phyloP scores from a whole-genome alignment of 106 monocot genomes.

The Xerophyta viscosa region DNA sequence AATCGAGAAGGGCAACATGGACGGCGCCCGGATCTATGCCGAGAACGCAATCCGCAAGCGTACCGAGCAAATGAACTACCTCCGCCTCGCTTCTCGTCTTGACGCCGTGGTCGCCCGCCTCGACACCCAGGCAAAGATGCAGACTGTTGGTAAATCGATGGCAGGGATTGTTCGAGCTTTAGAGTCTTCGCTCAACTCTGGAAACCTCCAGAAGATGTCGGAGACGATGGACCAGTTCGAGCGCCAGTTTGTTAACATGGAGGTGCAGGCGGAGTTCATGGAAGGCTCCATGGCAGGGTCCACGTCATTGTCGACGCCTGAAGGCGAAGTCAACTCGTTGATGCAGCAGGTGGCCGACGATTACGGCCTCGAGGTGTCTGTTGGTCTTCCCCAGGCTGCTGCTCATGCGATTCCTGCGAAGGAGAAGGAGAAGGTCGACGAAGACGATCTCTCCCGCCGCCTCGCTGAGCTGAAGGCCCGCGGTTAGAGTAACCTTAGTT shows the following conservation, averaged over 20 bases:
- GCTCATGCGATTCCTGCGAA: conserved; percentile 3
- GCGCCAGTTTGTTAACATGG: conserved; percentile 13
- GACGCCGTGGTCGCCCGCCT: conserved; percentile 7
- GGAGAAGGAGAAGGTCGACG: conserved; percentile 11
- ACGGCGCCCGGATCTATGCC: conserved; percentile 6
- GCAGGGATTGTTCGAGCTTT: background rate
- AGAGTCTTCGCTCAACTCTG: conserved; percentile 1
- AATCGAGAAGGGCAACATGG: conserved; percentile 7
- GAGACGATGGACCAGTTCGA: conserved; percentile 14
- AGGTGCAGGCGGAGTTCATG: conserved; percentile 13
- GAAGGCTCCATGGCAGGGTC: conserved; percentile 6
- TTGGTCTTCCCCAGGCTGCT: conserved; percentile 11
- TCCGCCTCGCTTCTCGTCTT: conserved; percentile 5
- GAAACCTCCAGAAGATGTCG: conserved; percentile 10
- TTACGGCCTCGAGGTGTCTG: conserved; percentile 6
- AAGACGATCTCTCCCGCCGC: conserved; percentile 6
- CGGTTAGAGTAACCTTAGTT: too few species aligned
- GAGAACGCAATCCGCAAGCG: conserved; percentile 8
- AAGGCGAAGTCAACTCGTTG: conserved; percentile 6
- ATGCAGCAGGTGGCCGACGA: conserved; percentile 11
- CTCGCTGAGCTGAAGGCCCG: conserved; percentile 11
- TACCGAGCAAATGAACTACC: conserved; percentile 13
- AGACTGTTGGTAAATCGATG: conserved; percentile 9
- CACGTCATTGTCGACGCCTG: background rate
- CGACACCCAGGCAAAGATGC: conserved; percentile 8